Conservation (phyloP, 2,329 filamentous ascomycete genomes). For the Exophiala alcalophila region DNA sequence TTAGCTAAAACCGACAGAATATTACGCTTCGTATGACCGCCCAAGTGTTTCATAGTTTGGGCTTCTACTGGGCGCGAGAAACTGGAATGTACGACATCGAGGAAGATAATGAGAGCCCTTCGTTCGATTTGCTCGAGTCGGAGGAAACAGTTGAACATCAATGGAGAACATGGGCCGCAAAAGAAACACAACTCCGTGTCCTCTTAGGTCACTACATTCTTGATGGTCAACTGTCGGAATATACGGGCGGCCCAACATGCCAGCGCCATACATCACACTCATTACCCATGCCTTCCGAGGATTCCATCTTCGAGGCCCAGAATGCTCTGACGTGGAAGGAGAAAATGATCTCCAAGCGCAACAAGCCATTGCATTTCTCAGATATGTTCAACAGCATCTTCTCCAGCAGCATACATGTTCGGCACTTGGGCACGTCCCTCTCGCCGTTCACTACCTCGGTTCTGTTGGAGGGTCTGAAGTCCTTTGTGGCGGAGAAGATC, state of each 20-base stretch:
- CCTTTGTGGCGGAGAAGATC: constrained; percentile 41
- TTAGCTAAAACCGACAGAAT: constrained; percentile 31
- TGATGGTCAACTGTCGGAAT: constrained; percentile 45
- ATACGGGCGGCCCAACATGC: constrained; percentile 42
- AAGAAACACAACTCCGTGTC: constrained; percentile 46
- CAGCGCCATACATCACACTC: constrained; percentile 45
- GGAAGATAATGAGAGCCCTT: constrained; percentile 34
- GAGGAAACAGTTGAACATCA: constrained; percentile 37
- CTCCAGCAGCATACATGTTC: constrained; percentile 37
- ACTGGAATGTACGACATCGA: constrained; percentile 44
- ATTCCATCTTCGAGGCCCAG: constrained; percentile 41
- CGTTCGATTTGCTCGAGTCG: constrained; percentile 35
- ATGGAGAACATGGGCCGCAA: constrained; percentile 45
- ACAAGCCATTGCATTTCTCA: neutral
- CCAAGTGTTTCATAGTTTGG: constrained; percentile 45
- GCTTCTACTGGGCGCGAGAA: constrained; percentile 47
- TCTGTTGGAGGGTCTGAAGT: constrained; percentile 45
- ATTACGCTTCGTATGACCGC: constrained; percentile 43
- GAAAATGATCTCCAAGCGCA: constrained; percentile 26
- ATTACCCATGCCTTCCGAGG: constrained; percentile 40
- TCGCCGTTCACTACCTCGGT: constrained; percentile 11
- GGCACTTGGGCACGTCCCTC: constrained; percentile 8
- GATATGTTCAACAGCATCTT: constrained; percentile 42
- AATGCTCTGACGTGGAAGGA: constrained; percentile 32
- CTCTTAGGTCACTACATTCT: constrained; percentile 46